Base-by-base conservation (phyloP, 176 grass and related monocot species). In the Juncus inflexus region DNA sequence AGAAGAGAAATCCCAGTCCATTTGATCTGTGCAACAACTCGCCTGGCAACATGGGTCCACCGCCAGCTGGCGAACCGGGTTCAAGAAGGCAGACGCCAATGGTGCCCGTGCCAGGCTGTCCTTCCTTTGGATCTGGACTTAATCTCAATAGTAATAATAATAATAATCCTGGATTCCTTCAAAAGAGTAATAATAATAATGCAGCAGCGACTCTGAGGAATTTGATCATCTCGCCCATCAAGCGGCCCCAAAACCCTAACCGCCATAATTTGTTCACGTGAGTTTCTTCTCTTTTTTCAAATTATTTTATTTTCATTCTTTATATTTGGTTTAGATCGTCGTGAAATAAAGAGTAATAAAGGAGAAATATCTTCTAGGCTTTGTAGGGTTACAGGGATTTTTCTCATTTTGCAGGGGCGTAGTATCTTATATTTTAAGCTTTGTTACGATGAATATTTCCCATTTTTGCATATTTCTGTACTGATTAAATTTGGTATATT, bases 181-280 rank as follows among this genome's bases (percentile, higher is more conserved):
- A 28, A 28, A 28, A 28, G 19, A 77, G 68, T 47, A 47, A 2
- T 47, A 47, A 47, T 1, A 47, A 47, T 80, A 83, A 95, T 73
- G 61, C 82, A 52, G 83, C 72, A 13, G 65, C 70, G 55, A 56
- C 70, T 59, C 54, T 77, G 50, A 68, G 83, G 8, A 84, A 90
- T 84, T 79, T 86, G 49, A 60, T 90, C 74, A 76, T 77, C 47
- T 90, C 86, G 58, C 85, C 85, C 0, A 57, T 81, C 36, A 90
- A 86, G 49, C 61, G 83, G 5, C 77, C 86, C 53, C 83, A 81
- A 40, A 60, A 78, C 38, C 60, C 55, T 9, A 90, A 63, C 40
- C 60, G 67, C 43, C 61, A 64, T 37, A 78, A 83, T 41, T 69
- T 90, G 65, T 90, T 95, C 70, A 86, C 83, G 80, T 95, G 81